Evolutionary conservation across 441 rosid genomes (phyloP), one percentile per base, ranked within the genome.

Genomic region (Jatropha podagrica): DNA sequence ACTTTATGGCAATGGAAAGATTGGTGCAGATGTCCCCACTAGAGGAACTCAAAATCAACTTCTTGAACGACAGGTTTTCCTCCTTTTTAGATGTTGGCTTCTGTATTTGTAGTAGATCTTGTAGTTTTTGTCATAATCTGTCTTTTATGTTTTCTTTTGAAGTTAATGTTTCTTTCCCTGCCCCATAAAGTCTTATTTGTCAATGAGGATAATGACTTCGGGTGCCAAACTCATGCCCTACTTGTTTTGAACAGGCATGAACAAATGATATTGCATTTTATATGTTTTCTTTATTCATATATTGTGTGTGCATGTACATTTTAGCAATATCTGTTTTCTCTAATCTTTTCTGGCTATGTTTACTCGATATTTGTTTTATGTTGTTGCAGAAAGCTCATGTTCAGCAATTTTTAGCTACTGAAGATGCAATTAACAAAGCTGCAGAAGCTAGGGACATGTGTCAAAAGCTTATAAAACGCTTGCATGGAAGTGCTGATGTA

Each of bases 371-470:
- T 20, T 51, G 12, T 56, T 61, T 74, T 79, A 56, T 54, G 26
- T 78, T 71, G 32, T 72, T 81, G 51, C 86, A 95, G 98, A 91
- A 95, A 88, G 98, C 97, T 68, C 97, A 95, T 81, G 97, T 91
- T 74, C 95, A 95, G 79, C 99, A 92, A 83, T 93, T 95, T 88
- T 81, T 93, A 84, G 97, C 95, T 51, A 91, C 97, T 77, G 97
- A 95, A 86, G 97, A 91, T 83, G 92, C 98, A 64, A 82, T 87
- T 58, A 93, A 93, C 85, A 95, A 89, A 87, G 92, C 97, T 76
- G 89, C 91, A 44, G 97, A 93, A 85, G 96, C 99, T 74, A 89
- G 94, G 82, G 86, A 86, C 77, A 81, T 89, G 75, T 89, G 87
- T 80, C 88, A 87, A 68, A 91, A 84, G 78, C 92, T 91, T 80